Evolutionary conservation across 23 red algal genomes (phyloP).

Genomic region (Gracilaria caudata): DNA sequence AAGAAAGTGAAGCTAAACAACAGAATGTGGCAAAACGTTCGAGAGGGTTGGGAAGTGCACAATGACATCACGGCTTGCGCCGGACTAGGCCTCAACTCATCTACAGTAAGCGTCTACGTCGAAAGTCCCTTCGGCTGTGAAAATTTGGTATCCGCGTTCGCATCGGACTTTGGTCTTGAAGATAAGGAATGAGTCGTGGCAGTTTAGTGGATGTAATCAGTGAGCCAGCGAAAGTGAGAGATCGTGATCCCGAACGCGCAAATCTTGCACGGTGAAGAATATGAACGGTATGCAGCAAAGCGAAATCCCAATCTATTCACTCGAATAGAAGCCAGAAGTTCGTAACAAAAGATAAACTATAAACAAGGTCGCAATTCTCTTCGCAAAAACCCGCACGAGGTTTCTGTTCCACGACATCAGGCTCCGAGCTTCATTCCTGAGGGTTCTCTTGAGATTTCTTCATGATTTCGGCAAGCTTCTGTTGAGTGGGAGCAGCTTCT

Average conservation of each 20-base stretch:
- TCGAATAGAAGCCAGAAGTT: not conserved
- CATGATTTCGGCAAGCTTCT: conserved; percentile 42
- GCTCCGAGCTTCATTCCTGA: not conserved
- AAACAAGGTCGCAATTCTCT: not conserved
- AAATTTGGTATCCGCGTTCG: not conserved
- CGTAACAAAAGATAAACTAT: not conserved
- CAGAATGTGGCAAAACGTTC: not conserved
- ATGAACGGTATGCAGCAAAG: not conserved
- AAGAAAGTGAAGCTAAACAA: not conserved
- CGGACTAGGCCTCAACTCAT: not conserved
- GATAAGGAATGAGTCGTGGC: not conserved
- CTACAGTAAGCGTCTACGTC: not conserved
- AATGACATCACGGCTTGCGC: not conserved
- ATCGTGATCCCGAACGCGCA: not conserved
- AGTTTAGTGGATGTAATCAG: not conserved
- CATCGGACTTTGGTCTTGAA: not conserved
- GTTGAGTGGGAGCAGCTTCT: conserved; percentile 43
- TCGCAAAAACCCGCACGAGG: not conserved
- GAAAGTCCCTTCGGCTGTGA: conserved; percentile 7
- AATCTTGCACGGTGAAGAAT: not conserved
- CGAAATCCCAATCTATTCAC: not conserved
- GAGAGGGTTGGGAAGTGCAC: conserved; percentile 6
- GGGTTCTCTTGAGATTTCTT: conserved; percentile 6
- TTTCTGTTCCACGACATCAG: too few species aligned
- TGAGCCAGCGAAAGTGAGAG: not conserved